Evolutionary conservation across 768 basidiomycete genomes (phyloP).

Genomic region (Calocybe indica): DNA sequence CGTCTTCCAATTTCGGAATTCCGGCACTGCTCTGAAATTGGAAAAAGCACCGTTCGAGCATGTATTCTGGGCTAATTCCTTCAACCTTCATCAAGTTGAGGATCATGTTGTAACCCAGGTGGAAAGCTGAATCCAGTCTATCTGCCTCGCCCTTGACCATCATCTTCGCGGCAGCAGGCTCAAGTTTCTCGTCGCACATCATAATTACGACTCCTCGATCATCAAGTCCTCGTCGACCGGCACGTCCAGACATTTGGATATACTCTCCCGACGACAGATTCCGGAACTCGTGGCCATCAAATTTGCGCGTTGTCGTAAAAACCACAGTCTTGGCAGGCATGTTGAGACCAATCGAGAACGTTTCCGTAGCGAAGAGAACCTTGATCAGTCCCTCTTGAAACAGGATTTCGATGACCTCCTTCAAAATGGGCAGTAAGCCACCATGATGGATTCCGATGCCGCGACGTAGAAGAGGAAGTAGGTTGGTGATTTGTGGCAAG

Average conservation of each 20-base stretch:
- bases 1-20: conserved; percentile 80
- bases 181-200: conserved; percentile 99
- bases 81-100: conserved; percentile 98
- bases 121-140: conserved; percentile 95
- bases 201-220: conserved; percentile 99
- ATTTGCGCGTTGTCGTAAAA: conserved; percentile 92
- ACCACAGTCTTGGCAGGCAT: conserved; percentile 99
- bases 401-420: conserved; percentile 98
- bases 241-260: conserved; percentile 99
- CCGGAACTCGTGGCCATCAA: conserved; percentile 92
- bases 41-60: conserved; percentile 97
- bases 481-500: conserved; percentile 89
- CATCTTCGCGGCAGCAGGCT: conserved; percentile 83
- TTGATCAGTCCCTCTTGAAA: conserved; percentile 99
- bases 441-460: conserved; percentile 99
- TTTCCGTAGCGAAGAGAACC: conserved; percentile 97
- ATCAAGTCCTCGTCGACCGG: conserved; percentile 93
- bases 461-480: conserved; percentile 87
- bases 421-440: conserved; percentile 92
- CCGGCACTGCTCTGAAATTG: conserved; percentile 95
- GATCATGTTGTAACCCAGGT: conserved; percentile 98
- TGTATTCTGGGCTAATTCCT: conserved; percentile 95
- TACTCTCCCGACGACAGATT: conserved; percentile 95
- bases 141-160: conserved; percentile 99
- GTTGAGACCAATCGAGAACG: conserved; percentile 95